Evolutionary conservation across 768 basidiomycete genomes (phyloP).

Genomic region (Phylloporus rhodoxanthus): DNA sequence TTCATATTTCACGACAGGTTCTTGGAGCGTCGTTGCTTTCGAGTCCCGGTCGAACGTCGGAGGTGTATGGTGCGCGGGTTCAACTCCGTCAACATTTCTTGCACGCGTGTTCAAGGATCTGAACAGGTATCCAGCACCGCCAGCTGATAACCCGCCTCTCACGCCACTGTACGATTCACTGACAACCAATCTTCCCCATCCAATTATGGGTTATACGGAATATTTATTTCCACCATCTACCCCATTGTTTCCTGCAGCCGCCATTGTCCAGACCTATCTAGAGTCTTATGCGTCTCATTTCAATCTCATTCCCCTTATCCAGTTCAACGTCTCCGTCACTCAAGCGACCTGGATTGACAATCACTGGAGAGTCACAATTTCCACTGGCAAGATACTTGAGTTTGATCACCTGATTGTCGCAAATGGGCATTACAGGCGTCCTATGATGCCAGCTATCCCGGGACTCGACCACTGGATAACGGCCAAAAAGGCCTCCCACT

Average conservation of each 20-base stretch:
- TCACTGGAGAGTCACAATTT: slow-evolving; percentile 48
- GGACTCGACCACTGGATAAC: slow-evolving; percentile 58
- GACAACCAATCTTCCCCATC: slow-evolving; percentile 78
- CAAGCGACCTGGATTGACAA: slow-evolving; percentile 36
- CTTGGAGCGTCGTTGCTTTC: slow-evolving; percentile 61
- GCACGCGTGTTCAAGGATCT: background rate
- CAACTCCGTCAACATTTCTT: background rate
- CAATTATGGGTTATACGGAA: slow-evolving; percentile 62
- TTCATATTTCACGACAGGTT: slow-evolving; percentile 46
- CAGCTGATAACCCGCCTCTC: slow-evolving; percentile 46
- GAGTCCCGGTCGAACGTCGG: slow-evolving; percentile 65
- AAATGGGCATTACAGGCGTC: slow-evolving; percentile 69
- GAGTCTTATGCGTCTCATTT: slow-evolving; percentile 60
- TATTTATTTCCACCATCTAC: slow-evolving; percentile 69
- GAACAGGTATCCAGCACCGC: slow-evolving; percentile 51
- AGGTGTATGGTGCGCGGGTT: slow-evolving; percentile 61
- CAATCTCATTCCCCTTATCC: slow-evolving; percentile 54
- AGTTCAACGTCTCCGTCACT: slow-evolving; percentile 53
- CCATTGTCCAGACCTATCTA: slow-evolving; percentile 63
- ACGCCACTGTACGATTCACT: slow-evolving; percentile 76
- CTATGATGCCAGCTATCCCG: slow-evolving; percentile 54
- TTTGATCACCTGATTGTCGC: slow-evolving; percentile 70
- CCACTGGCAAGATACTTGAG: slow-evolving; percentile 29
- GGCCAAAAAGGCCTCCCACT: slow-evolving; percentile 51
- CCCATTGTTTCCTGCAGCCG: slow-evolving; percentile 59